Conservation (phyloP, 176 grass and related monocot genomes). For the Eragrostis curvula region DNA sequence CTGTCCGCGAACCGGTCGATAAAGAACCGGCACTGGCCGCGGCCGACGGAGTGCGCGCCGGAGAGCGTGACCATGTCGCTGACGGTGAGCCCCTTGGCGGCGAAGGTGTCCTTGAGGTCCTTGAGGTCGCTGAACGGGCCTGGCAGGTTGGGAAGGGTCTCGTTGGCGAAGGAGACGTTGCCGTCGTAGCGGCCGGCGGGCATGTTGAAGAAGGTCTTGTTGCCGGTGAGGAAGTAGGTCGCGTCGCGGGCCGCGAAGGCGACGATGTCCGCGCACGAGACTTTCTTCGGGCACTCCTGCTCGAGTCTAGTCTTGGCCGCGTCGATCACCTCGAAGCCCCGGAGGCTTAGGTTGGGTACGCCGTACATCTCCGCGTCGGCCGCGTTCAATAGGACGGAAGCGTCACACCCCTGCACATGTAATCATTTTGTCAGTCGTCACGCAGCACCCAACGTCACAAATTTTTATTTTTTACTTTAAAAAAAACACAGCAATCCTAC, state of each 20-base stretch:
- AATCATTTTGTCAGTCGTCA: not conserved
- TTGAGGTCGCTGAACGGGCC: not conserved
- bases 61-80: conserved; percentile 16
- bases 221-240: conserved; percentile 20
- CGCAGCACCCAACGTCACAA: no score
- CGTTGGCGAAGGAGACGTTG: conserved; percentile 7
- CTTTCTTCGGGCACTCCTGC: not conserved
- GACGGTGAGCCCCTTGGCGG: conserved; percentile 41
- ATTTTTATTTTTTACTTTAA: no score
- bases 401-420: conserved; percentile 38
- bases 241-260: conserved; percentile 45
- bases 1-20: conserved; percentile 18
- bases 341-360: conserved; percentile 33
- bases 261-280: conserved; percentile 49
- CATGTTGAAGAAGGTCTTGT: conserved; percentile 25
- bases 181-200: conserved; percentile 54
- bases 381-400: conserved; percentile 38
- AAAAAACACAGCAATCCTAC: no score
- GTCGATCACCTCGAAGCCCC: conserved; percentile 53
- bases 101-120: conserved; percentile 34
- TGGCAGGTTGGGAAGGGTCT: conserved; percentile 32
- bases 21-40: conserved; percentile 48
- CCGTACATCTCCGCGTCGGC: conserved; percentile 32
- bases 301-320: conserved; percentile 36
- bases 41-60: conserved; percentile 43